These are phyloP conservation scores for Eucalyptus curtisii DNA, from an alignment of 345 rosid genomes.

Conservation along the genomic window DNA sequence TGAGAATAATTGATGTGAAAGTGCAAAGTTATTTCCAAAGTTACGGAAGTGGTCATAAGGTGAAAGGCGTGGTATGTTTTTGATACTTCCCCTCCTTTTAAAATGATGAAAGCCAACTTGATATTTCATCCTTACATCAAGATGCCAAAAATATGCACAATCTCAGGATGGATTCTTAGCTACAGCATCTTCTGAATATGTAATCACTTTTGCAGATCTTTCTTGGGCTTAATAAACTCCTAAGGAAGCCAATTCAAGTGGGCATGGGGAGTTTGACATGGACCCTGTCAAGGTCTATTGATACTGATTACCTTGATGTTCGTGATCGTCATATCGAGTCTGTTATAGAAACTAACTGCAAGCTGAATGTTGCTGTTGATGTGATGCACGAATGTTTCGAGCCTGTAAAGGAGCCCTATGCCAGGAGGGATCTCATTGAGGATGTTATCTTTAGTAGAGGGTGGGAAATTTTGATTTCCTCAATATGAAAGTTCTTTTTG, in stretches of 20 bases:
- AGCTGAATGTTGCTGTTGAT: slow-evolving; percentile 35
- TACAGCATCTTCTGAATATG: not conserved
- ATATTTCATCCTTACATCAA: not conserved
- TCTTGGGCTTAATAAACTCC: slow-evolving; percentile 22
- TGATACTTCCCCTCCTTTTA: not conserved
- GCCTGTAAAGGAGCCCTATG: slow-evolving; percentile 30
- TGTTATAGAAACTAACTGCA: slow-evolving; percentile 40
- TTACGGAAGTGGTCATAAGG: not conserved
- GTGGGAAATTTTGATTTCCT: slow-evolving; percentile 4
- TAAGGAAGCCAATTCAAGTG: slow-evolving; percentile 31
- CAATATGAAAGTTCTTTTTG: not conserved
- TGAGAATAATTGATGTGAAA: not conserved
- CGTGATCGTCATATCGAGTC: slow-evolving; percentile 14
- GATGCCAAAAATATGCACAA: not conserved
- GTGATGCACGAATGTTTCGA: slow-evolving; percentile 74
- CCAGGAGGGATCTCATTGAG: slow-evolving; percentile 50
- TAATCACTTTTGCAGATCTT: slow-evolving; percentile 16
- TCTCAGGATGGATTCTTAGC: not conserved
- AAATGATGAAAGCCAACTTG: not conserved
- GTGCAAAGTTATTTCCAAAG: not conserved
- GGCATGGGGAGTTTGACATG: slow-evolving; percentile 40
- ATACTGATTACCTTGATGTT: not conserved
- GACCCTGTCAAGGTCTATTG: slow-evolving; percentile 36
- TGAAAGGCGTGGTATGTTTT: not conserved
- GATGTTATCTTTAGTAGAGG: slow-evolving; percentile 36